Percentiles rank a stretch among this genome's conserved stretches.
Conservation (phyloP, 106 monocot genomes). For the Dendrobium officinale region DNA sequence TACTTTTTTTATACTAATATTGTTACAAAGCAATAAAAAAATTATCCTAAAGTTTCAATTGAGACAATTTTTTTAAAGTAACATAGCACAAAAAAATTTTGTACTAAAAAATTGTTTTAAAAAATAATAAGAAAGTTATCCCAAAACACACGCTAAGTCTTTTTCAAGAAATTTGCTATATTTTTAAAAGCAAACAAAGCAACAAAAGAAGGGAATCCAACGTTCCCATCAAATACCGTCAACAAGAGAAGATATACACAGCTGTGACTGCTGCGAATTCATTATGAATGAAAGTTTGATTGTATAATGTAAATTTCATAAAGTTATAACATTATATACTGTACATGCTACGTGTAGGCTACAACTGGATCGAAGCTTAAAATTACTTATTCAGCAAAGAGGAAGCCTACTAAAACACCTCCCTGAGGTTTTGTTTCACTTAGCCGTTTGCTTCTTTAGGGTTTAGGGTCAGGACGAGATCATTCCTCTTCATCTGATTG, state of each 20-base stretch:
- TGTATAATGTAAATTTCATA: neutral
- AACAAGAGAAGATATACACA: neutral
- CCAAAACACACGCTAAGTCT: too few species aligned
- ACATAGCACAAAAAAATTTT: too few species aligned
- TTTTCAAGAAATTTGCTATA: too few species aligned
- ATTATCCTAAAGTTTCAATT: too few species aligned
- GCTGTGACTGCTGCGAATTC: neutral
- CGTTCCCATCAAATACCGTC: neutral
- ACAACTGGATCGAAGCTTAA: neutral
- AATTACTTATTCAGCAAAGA: neutral
- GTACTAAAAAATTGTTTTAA: too few species aligned
- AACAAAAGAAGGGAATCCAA: neutral
- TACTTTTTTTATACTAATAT: too few species aligned
- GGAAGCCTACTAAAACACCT: neutral
- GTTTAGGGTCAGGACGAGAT: neutral
- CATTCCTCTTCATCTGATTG: slow-evolving; percentile 10
- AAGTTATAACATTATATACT: neutral
- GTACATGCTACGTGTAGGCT: neutral
- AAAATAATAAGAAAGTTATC: too few species aligned
- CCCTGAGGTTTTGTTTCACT: neutral
- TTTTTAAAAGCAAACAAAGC: neutral
- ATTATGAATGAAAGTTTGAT: neutral
- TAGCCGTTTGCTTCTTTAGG: neutral
- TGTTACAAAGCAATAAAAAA: too few species aligned
- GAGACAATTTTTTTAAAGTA: too few species aligned